Conservation (phyloP, 2,329 filamentous ascomycete genomes). For the Kalmusia sp. region DNA sequence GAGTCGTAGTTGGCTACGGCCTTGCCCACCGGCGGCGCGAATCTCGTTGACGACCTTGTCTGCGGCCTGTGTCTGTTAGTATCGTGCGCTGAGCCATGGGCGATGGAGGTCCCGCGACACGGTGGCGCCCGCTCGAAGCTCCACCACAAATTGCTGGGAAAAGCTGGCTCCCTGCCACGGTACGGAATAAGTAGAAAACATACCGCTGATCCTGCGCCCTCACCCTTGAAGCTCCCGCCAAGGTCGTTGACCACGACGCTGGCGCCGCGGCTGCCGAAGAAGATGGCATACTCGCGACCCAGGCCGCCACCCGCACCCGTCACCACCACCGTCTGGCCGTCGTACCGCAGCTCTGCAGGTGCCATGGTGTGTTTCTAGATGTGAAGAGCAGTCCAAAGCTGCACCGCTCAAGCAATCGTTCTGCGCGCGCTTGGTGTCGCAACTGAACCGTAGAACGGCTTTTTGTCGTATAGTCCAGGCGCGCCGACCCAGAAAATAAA, state of each 20-base stretch:
- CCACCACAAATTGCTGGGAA: neutral
- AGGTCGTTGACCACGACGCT: constrained; percentile 97
- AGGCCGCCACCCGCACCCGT: constrained; percentile 85
- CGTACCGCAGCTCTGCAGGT: constrained; percentile 71
- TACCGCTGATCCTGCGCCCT: constrained; percentile 87
- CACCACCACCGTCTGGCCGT: constrained; percentile 87
- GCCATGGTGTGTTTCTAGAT: constrained; percentile 44
- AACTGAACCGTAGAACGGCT: too few relatives aligned
- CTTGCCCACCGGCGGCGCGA: constrained; percentile 86
- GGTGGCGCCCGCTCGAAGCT: constrained; percentile 9
- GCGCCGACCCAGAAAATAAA: neutral
- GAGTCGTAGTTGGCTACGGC: constrained; percentile 97
- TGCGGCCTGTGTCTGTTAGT: constrained; percentile 65
- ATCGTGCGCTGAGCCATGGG: neutral
- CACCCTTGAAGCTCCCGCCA: constrained; percentile 90
- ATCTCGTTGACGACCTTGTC: constrained; percentile 85
- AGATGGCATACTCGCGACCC: constrained; percentile 82
- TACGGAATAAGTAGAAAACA: constrained; percentile 33
- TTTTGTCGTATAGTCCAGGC: neutral
- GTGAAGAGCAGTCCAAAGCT: too few relatives aligned
- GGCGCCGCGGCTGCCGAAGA: constrained; percentile 90
- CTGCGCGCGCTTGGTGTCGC: too few relatives aligned
- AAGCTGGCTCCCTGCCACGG: too few relatives aligned
- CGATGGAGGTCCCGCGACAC: neutral
- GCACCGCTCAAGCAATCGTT: too few relatives aligned